phyloP scores from a whole-genome alignment of 768 basidiomycete genomes.

The Hygrophoropsis aurantiaca region DNA sequence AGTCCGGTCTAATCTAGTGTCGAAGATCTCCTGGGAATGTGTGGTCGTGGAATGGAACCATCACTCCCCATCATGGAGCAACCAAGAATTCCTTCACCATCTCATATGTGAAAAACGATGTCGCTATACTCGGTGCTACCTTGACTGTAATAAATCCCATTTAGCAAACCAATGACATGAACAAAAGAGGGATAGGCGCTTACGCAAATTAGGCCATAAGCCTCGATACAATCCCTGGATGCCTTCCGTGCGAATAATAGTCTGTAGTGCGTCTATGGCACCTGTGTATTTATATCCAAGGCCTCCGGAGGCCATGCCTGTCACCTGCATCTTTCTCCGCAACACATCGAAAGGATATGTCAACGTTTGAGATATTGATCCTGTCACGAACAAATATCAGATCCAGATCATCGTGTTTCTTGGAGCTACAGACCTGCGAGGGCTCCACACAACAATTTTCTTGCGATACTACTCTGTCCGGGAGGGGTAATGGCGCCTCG shows the following conservation, averaged over 20 bases:
- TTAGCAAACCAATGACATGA: slow-evolving; percentile 9
- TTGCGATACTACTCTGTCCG: slow-evolving; percentile 61
- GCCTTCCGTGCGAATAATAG: slow-evolving; percentile 75
- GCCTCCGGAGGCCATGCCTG: slow-evolving; percentile 66
- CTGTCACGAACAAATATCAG: slow-evolving; percentile 33
- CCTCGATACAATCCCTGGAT: slow-evolving; percentile 78
- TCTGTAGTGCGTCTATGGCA: slow-evolving; percentile 73
- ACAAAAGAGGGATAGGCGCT: slow-evolving; percentile 33
- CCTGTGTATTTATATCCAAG: slow-evolving; percentile 71
- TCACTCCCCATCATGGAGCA: slow-evolving; percentile 22
- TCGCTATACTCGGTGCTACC: slow-evolving; percentile 89
- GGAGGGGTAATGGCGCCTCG: slow-evolving; percentile 79
- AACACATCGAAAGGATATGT: slow-evolving; percentile 97
- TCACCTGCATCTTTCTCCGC: slow-evolving; percentile 93
- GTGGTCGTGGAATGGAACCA: neutral
- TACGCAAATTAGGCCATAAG: slow-evolving; percentile 86
- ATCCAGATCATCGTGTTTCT: slow-evolving; percentile 1
- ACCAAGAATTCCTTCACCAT: slow-evolving; percentile 54
- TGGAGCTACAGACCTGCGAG: slow-evolving; percentile 60
- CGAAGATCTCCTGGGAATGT: neutral
- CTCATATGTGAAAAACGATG: slow-evolving; percentile 84
- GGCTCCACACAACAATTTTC: slow-evolving; percentile 85
- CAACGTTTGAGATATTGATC: slow-evolving; percentile 89
- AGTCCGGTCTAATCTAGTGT: slow-evolving; percentile 2
- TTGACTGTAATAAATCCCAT: slow-evolving; percentile 54